Base-by-base conservation (phyloP, 2,329 filamentous ascomycete species). In the Colletotrichum graminicola region DNA sequence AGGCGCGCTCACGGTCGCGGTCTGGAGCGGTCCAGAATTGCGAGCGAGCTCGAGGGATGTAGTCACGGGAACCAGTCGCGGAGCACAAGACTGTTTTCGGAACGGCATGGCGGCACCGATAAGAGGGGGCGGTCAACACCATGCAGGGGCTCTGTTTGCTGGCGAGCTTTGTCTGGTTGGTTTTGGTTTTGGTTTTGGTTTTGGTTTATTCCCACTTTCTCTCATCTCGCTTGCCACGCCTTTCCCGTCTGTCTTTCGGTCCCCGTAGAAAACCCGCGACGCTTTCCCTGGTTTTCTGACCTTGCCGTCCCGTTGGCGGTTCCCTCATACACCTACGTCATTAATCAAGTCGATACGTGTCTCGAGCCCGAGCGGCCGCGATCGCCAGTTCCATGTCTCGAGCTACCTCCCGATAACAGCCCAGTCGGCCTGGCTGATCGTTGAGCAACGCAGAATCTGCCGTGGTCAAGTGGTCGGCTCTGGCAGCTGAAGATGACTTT, bases 1-100 rank as follows among this genome's bases (percentile, higher is more conserved):
- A 68, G 52, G 54, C 57, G 54, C 18, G 41, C n/a, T 51, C 32
- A 16, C 16, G 21, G 11, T 14, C 23, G 23, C 26, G 52, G 59
- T 68, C 59, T 71, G 54, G 65, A 68, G 29, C 68, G 68, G 23
- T 68, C 68, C 45, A 71, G 43, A 60, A 41, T 3, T 34, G 34
- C 56, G 49, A 47, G 6, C 29, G 26, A 39, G 36, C 10, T 23
- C 52, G n/a, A 32, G 34, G 43, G 2, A 36, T 5, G n/a, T 11
- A 16, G 52, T 71, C 65, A 64, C 59, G 65, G 47, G 7, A 18
- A 12, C 14, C 16, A 11, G 55, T 26, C 64, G 41, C 65, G 45
- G 59, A 63, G 45, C 43, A 49, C 36, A 54, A 41, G 14, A 18
- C 57, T 68, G 68, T 45, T 68, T 71, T 71, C 65, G 65, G 65